These are phyloP conservation scores for Rhodotorula sp. DNA, from an alignment of 1,284 basidiomycete genomes.

Conservation along the genomic window DNA sequence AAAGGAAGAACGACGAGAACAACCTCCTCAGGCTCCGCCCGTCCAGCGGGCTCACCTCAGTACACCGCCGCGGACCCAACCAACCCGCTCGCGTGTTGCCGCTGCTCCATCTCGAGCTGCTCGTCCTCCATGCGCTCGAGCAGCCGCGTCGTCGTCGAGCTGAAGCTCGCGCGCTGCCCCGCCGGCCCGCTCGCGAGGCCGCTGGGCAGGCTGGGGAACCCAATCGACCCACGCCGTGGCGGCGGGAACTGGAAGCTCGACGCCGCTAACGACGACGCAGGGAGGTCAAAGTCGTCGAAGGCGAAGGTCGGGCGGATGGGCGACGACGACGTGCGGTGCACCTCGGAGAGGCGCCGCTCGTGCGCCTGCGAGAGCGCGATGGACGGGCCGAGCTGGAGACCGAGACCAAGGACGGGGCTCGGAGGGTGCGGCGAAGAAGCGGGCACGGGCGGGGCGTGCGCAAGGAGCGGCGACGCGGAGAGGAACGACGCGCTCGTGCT, in stretches of 20 bases:
- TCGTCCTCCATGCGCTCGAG: conserved; percentile 23
- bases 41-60: neutral
- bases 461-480: neutral
- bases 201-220: neutral
- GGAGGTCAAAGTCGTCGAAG: conserved; percentile 21
- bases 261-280: conserved; percentile 5
- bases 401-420: conserved; percentile 9
- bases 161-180: conserved; percentile 8
- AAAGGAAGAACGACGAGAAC: neutral
- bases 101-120: neutral
- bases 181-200: neutral
- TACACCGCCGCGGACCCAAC: neutral
- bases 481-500: neutral
- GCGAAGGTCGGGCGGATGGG: conserved; percentile 8
- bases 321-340: conserved; percentile 14
- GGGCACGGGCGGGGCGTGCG: neutral
- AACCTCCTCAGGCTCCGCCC: neutral
- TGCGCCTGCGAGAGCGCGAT: conserved; percentile 4
- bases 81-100: conserved; percentile 3
- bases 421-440: neutral
- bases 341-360: conserved; percentile 25
- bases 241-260: conserved; percentile 11
- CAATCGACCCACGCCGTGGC: neutral
- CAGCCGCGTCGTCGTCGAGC: conserved; percentile 12
- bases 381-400: conserved; percentile 14